Base-by-base conservation (phyloP, 768 basidiomycete genomes). In the Boletus sp. region DNA sequence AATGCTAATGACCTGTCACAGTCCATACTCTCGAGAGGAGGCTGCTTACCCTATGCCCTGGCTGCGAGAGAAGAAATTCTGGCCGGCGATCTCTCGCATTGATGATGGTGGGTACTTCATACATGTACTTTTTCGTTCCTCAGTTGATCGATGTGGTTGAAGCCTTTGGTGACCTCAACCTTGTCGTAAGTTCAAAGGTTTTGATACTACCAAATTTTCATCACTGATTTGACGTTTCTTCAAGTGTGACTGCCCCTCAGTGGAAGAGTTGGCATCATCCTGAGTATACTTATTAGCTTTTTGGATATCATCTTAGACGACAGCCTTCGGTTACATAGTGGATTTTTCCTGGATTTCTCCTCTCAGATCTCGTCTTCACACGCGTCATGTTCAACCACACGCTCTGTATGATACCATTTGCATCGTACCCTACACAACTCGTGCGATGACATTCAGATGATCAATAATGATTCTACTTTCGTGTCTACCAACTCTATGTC, bases 141-240 rank as follows among this genome's bases (percentile, higher is more conserved):
- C 13, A 37, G 33, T 56, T 63, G 25, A 62, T 50, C n/a, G 13
- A 47, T 34, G 29, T 46, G 57, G 41, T 40, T 51, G 41, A 55
- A 95, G 93, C 93, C 10, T 95, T 90, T 65, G 96, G 96, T 41
- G 96, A 99, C 71, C 74, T 91, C 54, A 93, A 98, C 70, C 80
- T 98, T 29, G 79, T 92, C 66, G 88, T 89, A 66, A 79, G 89
- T 82, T 13, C 35, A n/a, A 14, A 15, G 15, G 11, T 47, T 56
- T 32, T 33, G 11, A 19, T 30, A 15, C 56, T 56, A 32, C 43
- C 23, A 10, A 17, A 21, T 33, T 47, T 59, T 46, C 42, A 14
- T 47, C 15, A 32, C 64, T 62, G 42, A 59, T 37, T 44, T 58
- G 34, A 23, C 19, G 4, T 15, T 45, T 27, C 38, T 47, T 54